Percentiles rank a stretch among this genome's conserved stretches.
These are phyloP conservation scores for Daldinia sp. DNA, from an alignment of 2,329 filamentous ascomycete species.

Conservation along the genomic window DNA sequence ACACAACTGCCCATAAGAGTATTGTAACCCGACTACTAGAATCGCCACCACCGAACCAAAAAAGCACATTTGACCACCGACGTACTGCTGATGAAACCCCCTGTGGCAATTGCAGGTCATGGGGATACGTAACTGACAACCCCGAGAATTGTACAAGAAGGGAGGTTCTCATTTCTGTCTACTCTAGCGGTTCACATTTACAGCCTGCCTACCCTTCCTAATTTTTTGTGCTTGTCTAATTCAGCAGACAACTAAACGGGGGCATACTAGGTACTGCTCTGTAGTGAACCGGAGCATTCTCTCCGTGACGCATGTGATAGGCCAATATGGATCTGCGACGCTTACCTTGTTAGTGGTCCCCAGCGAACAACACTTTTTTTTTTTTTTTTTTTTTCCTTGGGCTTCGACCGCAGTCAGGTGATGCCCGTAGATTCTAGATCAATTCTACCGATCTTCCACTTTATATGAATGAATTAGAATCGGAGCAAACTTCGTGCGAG, in stretches of 20 bases:
- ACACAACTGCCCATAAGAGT: constrained; percentile 32
- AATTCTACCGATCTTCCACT: constrained; percentile 17
- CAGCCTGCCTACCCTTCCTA: constrained; percentile 23
- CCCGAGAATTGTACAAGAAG: constrained; percentile 27
- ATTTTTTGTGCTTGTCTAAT: constrained; percentile 35
- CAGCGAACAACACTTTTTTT: constrained; percentile 17
- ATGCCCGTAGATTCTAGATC: constrained; percentile 27
- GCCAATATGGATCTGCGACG: constrained; percentile 32
- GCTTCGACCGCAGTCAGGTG: constrained; percentile 27
- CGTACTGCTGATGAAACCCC: constrained; percentile 31
- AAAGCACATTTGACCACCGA: constrained; percentile 33
- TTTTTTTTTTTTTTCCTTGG: constrained; percentile 10
- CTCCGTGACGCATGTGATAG: constrained; percentile 42
- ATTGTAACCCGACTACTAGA: constrained; percentile 31
- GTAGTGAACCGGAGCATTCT: constrained; percentile 42
- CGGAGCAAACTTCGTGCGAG: background rate
- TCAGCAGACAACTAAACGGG: constrained; percentile 28
- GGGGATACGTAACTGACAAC: constrained; percentile 35
- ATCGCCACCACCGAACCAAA: constrained; percentile 31
- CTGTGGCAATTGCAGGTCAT: constrained; percentile 38
- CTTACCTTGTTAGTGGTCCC: constrained; percentile 36
- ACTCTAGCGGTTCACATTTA: constrained; percentile 16
- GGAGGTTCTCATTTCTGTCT: constrained; percentile 29
- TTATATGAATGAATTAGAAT: constrained; percentile 11
- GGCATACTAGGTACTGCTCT: constrained; percentile 17